phyloP scores from a whole-genome alignment of 129 eudicot genomes.

The Helianthus tuberosus region DNA sequence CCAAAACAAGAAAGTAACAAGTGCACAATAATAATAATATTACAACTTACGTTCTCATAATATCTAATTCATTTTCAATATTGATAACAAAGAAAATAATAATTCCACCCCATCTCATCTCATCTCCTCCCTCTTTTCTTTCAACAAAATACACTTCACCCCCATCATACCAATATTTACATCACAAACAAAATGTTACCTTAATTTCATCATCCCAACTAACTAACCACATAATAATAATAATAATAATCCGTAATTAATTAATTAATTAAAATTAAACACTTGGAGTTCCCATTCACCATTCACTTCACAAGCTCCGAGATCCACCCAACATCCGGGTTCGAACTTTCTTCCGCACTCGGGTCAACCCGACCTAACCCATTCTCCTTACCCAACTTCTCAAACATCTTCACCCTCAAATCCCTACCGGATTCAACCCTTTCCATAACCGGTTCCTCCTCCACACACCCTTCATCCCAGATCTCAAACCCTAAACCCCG shows the following conservation, averaged over 20 bases:
- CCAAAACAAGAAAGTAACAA: too few relatives aligned
- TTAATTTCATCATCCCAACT: conserved; percentile 3
- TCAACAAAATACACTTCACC: conserved; percentile 25
- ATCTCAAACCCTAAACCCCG: conserved; percentile 51
- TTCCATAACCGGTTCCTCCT: conserved; percentile 74
- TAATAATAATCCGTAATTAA: conserved; percentile 18
- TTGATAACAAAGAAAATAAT: not conserved
- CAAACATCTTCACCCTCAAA: conserved; percentile 75
- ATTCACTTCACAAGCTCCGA: conserved; percentile 67
- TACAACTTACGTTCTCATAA: not conserved
- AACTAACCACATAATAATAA: conserved; percentile 14
- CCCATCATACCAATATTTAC: conserved; percentile 20
- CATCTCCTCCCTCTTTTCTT: not conserved
- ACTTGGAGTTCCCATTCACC: conserved; percentile 9
- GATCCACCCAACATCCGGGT: conserved; percentile 94
- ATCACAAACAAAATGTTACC: conserved; percentile 17
- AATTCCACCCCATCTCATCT: conserved; percentile 30
- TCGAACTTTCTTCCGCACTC: conserved; percentile 29
- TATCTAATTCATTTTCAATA: conserved; percentile 6
- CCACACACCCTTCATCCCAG: conserved; percentile 38
- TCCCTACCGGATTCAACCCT: conserved; percentile 81
- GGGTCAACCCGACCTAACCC: conserved; percentile 57
- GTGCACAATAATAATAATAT: too few relatives aligned
- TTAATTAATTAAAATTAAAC: conserved; percentile 15
- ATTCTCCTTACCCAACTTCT: conserved; percentile 84